Evolutionary conservation across 805 yeast genomes (phyloP), one percentile per base, ranked within the genome.

Genomic region (Wickerhamia fluorescens): DNA sequence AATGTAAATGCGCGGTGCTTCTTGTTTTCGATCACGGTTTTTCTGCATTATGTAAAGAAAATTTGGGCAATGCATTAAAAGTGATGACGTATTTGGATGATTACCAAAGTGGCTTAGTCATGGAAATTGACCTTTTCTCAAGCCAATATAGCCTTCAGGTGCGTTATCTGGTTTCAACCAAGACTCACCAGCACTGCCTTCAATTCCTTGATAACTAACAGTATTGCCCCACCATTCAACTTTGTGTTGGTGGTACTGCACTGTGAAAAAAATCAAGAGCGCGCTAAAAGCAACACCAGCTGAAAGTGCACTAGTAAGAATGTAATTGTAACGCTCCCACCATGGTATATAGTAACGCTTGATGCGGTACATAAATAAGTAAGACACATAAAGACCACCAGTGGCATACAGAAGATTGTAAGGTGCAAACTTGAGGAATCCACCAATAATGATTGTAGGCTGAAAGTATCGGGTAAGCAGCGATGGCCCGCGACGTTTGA

Each of bases 71-170:
- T n/a, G n/a, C n/a, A n/a, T n/a, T n/a, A n/a, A n/a, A n/a, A n/a
- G n/a, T n/a, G n/a, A n/a, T n/a, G n/a, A n/a, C n/a, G n/a, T n/a
- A n/a, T n/a, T n/a, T n/a, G n/a, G n/a, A n/a, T n/a, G n/a, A n/a
- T n/a, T n/a, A n/a, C n/a, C n/a, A n/a, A n/a, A n/a, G n/a, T n/a
- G n/a, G n/a, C n/a, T n/a, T n/a, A 11, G n/a, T 34, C 40, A 55
- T 10, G 60, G 60, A 34, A 38, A 56, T 5, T 46, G 36, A 6
- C 49, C 53, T 25, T 51, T 38, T 25, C 62, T 31, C 7, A 53
- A 36, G 2, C 61, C 59, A 29, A 54, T 41, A 31, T 53, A 53
- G 5, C 58, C 61, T 25, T 45, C 59, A 3, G 53, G 52, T 2
- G 36, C 29, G 10, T 7, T 8, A n/a, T 20, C 14, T 3, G 50